Base-by-base conservation (phyloP, 2,329 filamentous ascomycete genomes). In the Paracoccidioides lutzii region DNA sequence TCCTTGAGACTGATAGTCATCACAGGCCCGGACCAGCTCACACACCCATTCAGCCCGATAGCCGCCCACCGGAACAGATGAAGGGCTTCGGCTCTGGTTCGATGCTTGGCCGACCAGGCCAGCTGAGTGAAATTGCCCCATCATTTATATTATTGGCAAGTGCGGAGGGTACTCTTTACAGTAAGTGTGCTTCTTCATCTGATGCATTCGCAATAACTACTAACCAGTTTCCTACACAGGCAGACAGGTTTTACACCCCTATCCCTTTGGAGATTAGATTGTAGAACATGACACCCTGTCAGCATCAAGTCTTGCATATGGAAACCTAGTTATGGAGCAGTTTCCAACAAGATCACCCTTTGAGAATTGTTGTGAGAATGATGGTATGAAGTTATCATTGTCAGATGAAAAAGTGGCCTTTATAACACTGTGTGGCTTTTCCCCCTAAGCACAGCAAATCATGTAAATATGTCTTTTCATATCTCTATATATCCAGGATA, bases 61-160 rank as follows among this genome's bases (percentile, higher is more conserved):
- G 69, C 38, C 63, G 70, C 55, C 60, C 65, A 15, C 58, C 67
- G 5, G 62, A 70, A 49, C 60, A 66, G 41, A 71, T 73, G 70
- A 62, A 68, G 55, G 60, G 58, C 12, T 70, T 65, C 56, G 67
- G 68, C 22, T 59, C 64, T 1, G 57, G 59, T 38, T 53, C 61
- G 28, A 59, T 61, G 7, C 58, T 73, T 8, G 68, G 69, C 5
- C 64, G 69, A 38, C 69, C 69, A 6, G 68, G 66, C 1, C 65
- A 72, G 58, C 69, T 69, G 8, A 69, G 69, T 51, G 70, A 72
- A 59, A 65, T 72, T 48, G 70, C 70, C 0, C 64, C 70, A n/a
- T 69, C 66, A 37, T 73, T 68, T 59, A 63, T 73, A 1, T 71
- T 71, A 53, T 55, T 73, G 53, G 70, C 70, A 9, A 71, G 67